Evolutionary conservation across 176 grass and related monocot species (phyloP).

Genomic region (Paspalum notatum): DNA sequence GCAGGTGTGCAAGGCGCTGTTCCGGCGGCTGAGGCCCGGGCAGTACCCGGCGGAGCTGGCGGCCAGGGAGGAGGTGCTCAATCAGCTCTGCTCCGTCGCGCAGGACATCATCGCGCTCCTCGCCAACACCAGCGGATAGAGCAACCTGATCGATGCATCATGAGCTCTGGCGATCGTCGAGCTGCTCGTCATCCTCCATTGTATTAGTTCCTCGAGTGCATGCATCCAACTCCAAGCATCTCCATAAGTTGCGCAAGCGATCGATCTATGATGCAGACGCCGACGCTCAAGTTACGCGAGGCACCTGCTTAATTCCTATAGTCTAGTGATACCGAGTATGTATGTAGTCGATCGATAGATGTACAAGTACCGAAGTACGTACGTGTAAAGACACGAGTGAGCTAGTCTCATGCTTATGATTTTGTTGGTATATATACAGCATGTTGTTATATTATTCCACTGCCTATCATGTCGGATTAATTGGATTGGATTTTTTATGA

Average conservation of each 20-base stretch:
- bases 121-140: not conserved
- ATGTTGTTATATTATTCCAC: too few species aligned
- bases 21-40: constrained; percentile 52
- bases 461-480: too few species aligned
- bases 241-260: not conserved
- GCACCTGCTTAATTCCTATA: not conserved
- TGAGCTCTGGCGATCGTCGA: too few species aligned
- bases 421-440: too few species aligned
- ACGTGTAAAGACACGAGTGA: too few species aligned
- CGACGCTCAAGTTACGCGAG: not conserved
- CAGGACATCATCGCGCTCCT: constrained; percentile 79
- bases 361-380: too few species aligned
- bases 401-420: too few species aligned
- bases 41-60: constrained; percentile 67
- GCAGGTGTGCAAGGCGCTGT: constrained; percentile 65
- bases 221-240: not conserved
- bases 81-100: constrained; percentile 71
- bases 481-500: too few species aligned
- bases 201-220: not conserved
- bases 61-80: constrained; percentile 55
- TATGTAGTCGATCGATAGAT: too few species aligned
- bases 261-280: not conserved
- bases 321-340: too few species aligned
- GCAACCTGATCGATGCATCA: too few species aligned
- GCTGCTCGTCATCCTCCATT: not conserved